Evolutionary conservation across 192 early-diverging fungal genomes (phyloP).

Genomic region (Funneliformis geosporum): DNA sequence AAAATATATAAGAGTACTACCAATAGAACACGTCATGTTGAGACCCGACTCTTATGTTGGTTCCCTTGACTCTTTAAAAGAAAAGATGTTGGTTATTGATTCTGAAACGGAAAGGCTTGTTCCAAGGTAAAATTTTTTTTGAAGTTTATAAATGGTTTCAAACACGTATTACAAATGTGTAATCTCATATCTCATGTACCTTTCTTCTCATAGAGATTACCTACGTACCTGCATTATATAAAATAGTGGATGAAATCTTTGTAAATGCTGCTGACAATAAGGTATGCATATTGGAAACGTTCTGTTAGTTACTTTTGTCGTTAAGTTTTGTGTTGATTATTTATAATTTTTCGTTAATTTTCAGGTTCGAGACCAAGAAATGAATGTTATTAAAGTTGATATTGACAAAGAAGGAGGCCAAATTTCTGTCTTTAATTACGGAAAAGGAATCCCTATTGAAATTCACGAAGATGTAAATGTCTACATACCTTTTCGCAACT

Average conservation of each 20-base stretch:
- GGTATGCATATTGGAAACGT: too few species aligned
- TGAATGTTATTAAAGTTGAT: conserved; percentile 84
- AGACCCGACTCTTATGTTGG: conserved; percentile 98
- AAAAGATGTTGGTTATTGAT: conserved; percentile 87
- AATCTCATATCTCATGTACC: too few species aligned
- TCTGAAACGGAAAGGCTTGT: conserved; percentile 53
- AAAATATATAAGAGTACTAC: conserved; percentile 94
- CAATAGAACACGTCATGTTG: conserved; percentile 92
- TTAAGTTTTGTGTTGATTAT: too few species aligned
- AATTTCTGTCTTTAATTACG: conserved; percentile 94
- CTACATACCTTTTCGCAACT: conserved; percentile 98
- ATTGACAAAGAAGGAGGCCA: conserved; percentile 76
- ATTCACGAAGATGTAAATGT: conserved; percentile 89
- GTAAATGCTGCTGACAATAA: conserved; percentile 97
- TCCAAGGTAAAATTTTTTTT: background rate
- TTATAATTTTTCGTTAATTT: too few species aligned
- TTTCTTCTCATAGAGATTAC: conserved; percentile 57
- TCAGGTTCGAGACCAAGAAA: conserved; percentile 76
- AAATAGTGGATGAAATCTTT: conserved; percentile 98
- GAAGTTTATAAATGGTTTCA: too few species aligned
- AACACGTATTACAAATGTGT: too few species aligned
- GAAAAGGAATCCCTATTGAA: conserved; percentile 91
- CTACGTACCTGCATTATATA: conserved; percentile 90
- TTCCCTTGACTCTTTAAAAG: conserved; percentile 79
- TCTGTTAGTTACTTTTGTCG: too few species aligned